A percentile compares a stretch with the other conserved stretches of the same genome.
phyloP scores from a whole-genome alignment of 192 early-diverging fungal species.

The Gigaspora rosea region DNA sequence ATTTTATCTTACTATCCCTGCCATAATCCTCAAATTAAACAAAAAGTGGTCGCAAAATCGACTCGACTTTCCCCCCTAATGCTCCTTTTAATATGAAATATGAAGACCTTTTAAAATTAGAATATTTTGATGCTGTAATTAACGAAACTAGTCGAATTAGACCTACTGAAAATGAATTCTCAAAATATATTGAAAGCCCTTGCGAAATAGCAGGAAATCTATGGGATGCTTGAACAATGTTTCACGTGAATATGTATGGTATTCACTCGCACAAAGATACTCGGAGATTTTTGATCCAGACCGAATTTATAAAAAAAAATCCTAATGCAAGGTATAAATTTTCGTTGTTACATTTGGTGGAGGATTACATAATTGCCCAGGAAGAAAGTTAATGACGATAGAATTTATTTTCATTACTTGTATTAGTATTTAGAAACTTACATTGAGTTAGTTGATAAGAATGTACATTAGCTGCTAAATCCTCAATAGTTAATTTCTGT shows the following conservation, averaged over 20 bases:
- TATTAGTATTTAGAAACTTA: neutral
- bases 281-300: conserved; percentile 1
- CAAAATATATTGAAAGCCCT: neutral
- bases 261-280: neutral
- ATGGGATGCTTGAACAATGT: neutral
- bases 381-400: neutral
- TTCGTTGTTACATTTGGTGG: conserved; percentile 10
- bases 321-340: neutral
- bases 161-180: neutral
- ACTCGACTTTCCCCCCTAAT: neutral
- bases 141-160: neutral
- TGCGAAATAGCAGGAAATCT: conserved; percentile 19
- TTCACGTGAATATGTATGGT: neutral
- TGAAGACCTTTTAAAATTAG: conserved; percentile 2
- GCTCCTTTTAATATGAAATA: neutral
- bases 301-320: too few relatives aligned
- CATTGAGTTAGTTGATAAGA: neutral
- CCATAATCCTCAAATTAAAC: neutral
- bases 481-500: neutral
- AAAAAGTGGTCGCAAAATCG: neutral
- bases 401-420: neutral
- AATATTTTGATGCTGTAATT: conserved; percentile 8
- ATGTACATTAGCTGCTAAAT: neutral
- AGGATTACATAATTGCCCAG: conserved; percentile 4
- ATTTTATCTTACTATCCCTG: neutral